Base-by-base conservation (phyloP, 1,139 yeast genomes). In the Suhomyces choctaworum region DNA sequence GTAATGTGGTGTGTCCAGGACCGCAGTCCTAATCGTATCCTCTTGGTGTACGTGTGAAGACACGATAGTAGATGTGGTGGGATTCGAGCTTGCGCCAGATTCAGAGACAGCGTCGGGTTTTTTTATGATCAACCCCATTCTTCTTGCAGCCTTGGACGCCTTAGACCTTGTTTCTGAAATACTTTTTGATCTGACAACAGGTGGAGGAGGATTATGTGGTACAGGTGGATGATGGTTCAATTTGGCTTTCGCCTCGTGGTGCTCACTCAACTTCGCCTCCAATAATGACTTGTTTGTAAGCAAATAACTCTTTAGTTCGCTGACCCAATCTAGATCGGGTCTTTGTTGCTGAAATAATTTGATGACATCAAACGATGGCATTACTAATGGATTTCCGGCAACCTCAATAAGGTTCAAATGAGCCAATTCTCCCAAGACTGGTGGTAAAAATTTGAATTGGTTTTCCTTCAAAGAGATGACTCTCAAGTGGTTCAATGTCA, bases 101-200 rank as follows among this genome's bases (percentile, higher is more conserved):
- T 37, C 41, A 3, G 39, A n/a, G 7, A 47, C 47, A 8, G 57
- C 63, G 4, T 60, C 64, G 2, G 66, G 56, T 39, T 69, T 69
- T 30, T 75, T 73, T 35, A 76, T 75, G 22, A 82, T 78, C 22
- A 82, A 69, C 0, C 89, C 89, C 87, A 81, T 81, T 42, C 89
- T 65, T 42, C 72, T 54, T 0, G 74, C 67, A 2, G 76, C 76
- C 50, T 78, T 80, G 3, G 82, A 76, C 1, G 88, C 83, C 34
- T 80, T 73, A 6, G 66, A 58, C 37, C 68, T 66, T 13, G 78
- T 70, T 38, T 77, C 84, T n/a, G 81, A 75, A 12, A 77, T 68
- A 39, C 81, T 76, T 45, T 81, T 68, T 6, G 78, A 62, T 40
- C 86, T 61, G 6, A 56, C 44, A 6, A 64, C 37, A 20, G 51